Percentiles rank a stretch among this genome's conserved stretches.
Conservation (phyloP, 1,284 basidiomycete genomes). For the Naganishia albida region DNA sequence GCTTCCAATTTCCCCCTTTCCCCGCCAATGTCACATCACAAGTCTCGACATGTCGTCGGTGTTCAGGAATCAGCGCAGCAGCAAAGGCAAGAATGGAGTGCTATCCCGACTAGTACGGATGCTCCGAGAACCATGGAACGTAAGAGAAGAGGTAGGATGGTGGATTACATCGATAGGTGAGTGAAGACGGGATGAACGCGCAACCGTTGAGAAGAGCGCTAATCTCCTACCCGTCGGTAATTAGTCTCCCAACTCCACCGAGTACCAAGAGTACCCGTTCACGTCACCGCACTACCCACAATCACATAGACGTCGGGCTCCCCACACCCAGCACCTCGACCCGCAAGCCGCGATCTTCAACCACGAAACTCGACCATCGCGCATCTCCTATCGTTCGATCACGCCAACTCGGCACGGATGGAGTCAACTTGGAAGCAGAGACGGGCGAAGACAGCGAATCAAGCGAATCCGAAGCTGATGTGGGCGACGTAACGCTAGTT, state of each 20-base stretch:
- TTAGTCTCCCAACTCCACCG: constrained; percentile 30
- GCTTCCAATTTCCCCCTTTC: constrained; percentile 25
- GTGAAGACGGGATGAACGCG: neutral
- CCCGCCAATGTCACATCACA: constrained; percentile 24
- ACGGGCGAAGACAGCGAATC: constrained; percentile 8
- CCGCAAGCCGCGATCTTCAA: neutral
- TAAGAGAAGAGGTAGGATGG: constrained; percentile 30
- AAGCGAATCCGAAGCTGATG: constrained; percentile 8
- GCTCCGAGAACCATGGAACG: constrained; percentile 29
- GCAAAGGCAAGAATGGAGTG: constrained; percentile 9
- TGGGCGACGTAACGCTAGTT: no score
- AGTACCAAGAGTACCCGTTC: constrained; percentile 21
- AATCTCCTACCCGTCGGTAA: neutral
- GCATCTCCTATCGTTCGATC: constrained; percentile 15
- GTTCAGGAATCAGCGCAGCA: neutral
- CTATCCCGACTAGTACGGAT: constrained; percentile 1
- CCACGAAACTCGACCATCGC: neutral
- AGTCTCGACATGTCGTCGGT: constrained; percentile 1
- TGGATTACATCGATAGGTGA: constrained; percentile 30
- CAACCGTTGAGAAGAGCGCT: neutral
- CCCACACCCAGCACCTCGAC: constrained; percentile 14
- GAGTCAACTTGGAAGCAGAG: constrained; percentile 2
- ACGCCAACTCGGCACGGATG: constrained; percentile 4
- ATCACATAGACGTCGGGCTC: constrained; percentile 9
- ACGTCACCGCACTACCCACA: neutral